Conservation (phyloP, 1,284 basidiomycete genomes). For the Ganoderma lucidum region DNA sequence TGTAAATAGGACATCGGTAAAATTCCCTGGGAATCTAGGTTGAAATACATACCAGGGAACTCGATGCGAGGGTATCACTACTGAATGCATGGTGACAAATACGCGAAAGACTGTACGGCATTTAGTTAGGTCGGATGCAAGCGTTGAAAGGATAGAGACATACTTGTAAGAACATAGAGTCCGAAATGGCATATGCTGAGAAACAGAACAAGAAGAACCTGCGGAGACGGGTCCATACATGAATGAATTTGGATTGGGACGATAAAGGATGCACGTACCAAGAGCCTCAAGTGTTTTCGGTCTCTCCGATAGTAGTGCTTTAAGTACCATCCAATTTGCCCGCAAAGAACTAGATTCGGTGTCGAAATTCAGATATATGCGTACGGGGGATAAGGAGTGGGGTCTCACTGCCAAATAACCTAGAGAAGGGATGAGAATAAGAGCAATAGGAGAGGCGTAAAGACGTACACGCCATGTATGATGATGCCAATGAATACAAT, state of each 20-base stretch:
- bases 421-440: background rate
- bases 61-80: background rate
- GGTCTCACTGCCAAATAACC: background rate
- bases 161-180: background rate
- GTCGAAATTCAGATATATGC: background rate
- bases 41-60: background rate
- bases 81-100: constrained; percentile 5
- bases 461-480: background rate
- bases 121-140: background rate
- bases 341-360: background rate
- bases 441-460: background rate
- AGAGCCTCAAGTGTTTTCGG: background rate
- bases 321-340: background rate
- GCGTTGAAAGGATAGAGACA: background rate
- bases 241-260: background rate
- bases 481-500: background rate
- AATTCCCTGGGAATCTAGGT: background rate
- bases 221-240: too few relatives aligned
- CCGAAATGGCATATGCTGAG: constrained; percentile 4
- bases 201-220: background rate
- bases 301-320: constrained; percentile 1
- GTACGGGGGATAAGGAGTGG: background rate
- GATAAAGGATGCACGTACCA: background rate
- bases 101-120: background rate
- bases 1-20: background rate